Conservation (phyloP, 108 stramenopile genomes). For the Hondaea fermentalgiana region DNA sequence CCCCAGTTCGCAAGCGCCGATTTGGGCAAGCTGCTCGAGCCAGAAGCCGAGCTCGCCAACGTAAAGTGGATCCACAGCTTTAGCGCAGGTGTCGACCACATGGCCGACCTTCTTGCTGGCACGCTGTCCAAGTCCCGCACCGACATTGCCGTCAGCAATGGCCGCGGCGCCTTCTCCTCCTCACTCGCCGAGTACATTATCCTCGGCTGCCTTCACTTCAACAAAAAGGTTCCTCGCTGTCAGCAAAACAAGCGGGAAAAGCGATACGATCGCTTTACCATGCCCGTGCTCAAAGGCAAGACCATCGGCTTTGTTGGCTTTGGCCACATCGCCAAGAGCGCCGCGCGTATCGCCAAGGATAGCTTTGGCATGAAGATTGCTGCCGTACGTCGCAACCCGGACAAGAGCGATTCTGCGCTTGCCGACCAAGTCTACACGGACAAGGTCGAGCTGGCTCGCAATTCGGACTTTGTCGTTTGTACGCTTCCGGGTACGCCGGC, state of each 20-base stretch:
- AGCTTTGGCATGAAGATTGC: slow-evolving; percentile 71
- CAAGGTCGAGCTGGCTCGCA: slow-evolving; percentile 36
- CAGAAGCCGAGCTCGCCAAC: background rate
- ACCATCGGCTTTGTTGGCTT: slow-evolving; percentile 78
- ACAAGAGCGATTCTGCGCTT: slow-evolving; percentile 17
- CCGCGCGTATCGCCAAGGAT: slow-evolving; percentile 56
- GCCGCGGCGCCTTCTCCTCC: slow-evolving; percentile 18
- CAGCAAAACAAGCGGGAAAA: background rate
- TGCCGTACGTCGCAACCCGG: slow-evolving; percentile 57
- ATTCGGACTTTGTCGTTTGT: slow-evolving; percentile 55
- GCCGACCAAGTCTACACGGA: slow-evolving; percentile 48
- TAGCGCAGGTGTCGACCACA: slow-evolving; percentile 13
- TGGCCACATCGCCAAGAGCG: slow-evolving; percentile 75
- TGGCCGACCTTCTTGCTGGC: background rate
- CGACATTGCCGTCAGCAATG: slow-evolving; percentile 5
- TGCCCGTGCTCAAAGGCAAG: slow-evolving; percentile 9
- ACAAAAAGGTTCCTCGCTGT: slow-evolving; percentile 20
- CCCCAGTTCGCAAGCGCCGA: background rate
- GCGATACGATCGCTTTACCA: slow-evolving; percentile 18
- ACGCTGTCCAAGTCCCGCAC: background rate
- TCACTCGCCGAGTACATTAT: slow-evolving; percentile 32
- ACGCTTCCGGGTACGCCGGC: slow-evolving; percentile 63
- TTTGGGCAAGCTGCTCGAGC: background rate
- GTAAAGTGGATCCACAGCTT: slow-evolving; percentile 21
- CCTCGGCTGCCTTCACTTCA: slow-evolving; percentile 7